These are phyloP conservation scores for Nemania abortiva DNA, from an alignment of 2,329 filamentous ascomycete species.

Conservation along the genomic window DNA sequence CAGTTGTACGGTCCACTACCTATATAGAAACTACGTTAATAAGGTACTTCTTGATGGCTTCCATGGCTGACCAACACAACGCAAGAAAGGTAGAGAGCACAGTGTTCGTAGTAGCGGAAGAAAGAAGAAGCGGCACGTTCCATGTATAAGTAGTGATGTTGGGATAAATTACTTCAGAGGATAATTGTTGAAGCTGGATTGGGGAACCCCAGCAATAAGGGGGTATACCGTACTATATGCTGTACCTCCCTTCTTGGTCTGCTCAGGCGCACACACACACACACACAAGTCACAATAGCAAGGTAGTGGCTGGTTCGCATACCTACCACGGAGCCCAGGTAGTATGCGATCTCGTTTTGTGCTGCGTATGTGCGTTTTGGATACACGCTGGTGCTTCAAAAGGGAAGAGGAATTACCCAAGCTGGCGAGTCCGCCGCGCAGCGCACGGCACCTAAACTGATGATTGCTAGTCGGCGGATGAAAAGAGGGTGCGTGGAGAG, in stretches of 20 bases:
- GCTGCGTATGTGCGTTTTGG: background rate
- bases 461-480: background rate
- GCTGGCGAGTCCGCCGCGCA: slow-evolving; percentile 17
- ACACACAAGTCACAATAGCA: background rate
- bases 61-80: slow-evolving; percentile 9
- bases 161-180: slow-evolving; percentile 12
- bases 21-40: slow-evolving; percentile 1
- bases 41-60: slow-evolving; percentile 8
- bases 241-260: slow-evolving; percentile 4
- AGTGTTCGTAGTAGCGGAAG: slow-evolving; percentile 7
- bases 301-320: slow-evolving; percentile 10
- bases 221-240: background rate
- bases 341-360: slow-evolving; percentile 7
- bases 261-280: no score
- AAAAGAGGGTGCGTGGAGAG: slow-evolving; percentile 2
- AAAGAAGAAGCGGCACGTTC: slow-evolving; percentile 18
- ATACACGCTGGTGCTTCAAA: background rate
- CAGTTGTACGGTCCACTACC: slow-evolving; percentile 1
- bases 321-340: slow-evolving; percentile 4
- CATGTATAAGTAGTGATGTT: slow-evolving; percentile 24
- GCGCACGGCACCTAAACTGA: background rate
- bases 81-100: slow-evolving; percentile 7
- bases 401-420: slow-evolving; percentile 16
- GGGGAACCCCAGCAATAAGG: background rate
- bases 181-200: slow-evolving; percentile 9